Base-by-base conservation (phyloP, 495 filamentous ascomycete genomes). In the Penicillium fimorum region DNA sequence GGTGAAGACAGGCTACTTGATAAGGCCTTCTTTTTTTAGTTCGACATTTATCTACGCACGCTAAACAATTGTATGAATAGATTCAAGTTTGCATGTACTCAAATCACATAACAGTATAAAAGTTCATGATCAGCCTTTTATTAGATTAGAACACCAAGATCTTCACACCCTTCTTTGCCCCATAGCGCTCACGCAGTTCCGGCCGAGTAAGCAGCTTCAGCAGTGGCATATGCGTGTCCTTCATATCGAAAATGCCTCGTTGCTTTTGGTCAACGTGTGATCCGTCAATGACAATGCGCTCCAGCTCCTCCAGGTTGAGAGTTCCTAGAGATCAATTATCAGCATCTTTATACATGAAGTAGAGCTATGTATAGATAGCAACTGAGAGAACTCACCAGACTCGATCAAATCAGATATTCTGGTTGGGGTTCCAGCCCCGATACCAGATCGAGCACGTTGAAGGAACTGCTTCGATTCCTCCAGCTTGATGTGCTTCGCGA, bases 401-500 rank as follows among this genome's bases (percentile, higher is more conserved):
- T 92, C 86, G 18, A 96, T 78, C 47, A 98, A 71, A 61, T 94
- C 93, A 40, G 84, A 84, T 30, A 97, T 68, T 42, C 94, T 80
- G 45, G 84, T 77, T 2, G 94, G 93, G 3, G 94, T 98, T 6
- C 94, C 94, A 18, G 96, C 89, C 1, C 90, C 92, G 50, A 97
- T 88, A 18, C 88, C 87, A 48, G 73, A 83, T 78, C 81, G 78
- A 56, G 70, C 81, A 73, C 72, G 90, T 71, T 75, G 71, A 15
- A 92, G 82, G 70, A 87, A 88, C 47, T 88, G 81, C 52, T 92
- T 84, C 17, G 91, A 88, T 59, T 97, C 95, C 50, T 89, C 81
- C 6, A 98, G 60, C 73, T 98, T 98, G 76, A 98, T 96, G 59
- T 98, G 94, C 68, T 98, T 98, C 8, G 95, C 93, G 70, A 98